Base-by-base conservation (phyloP, 1,139 yeast genomes). In the Wickerhamomyces sp. region DNA sequence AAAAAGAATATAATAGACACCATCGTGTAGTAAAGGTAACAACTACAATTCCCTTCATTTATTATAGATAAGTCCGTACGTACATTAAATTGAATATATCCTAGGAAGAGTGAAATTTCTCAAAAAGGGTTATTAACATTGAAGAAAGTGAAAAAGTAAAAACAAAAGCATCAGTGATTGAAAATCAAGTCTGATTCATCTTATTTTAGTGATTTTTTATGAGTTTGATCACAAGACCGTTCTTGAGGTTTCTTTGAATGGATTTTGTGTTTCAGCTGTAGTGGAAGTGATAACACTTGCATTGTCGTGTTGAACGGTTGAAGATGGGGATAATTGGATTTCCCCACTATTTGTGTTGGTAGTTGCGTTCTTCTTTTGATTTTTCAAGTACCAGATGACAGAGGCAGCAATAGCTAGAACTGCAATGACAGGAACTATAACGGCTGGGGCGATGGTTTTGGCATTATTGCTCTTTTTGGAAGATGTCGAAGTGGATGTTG, bases 391-490 rank as follows among this genome's bases (percentile, higher is more conserved):
- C 50, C 50, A 48, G 36, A 56, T 37, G 18, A 57, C 58, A 40
- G 37, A 44, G 26, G 34, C 40, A 5, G 54, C 60, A 40, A 57
- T 47, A 15, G 53, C 54, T 10, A 60, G 46, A 3, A 66, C 59
- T 5, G 59, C 69, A 18, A 68, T 61, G 13, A 70, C 63, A 27
- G 74, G 73, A 10, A 69, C 69, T n/a, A 67, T 62, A n/a, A 70
- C 72, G 13, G 73, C 73, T 43, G 73, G 72, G 7, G 67, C 72
- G 34, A 70, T 50, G 10, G 43, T 49, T 34, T 49, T 49, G 14
- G 58, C 54, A 1, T 56, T 55, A 39, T 39, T 33, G 26, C 10
- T 50, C 49, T 39, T 62, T 63, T 41, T 52, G 5, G 56, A 52
- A 3, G 59, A 49, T 26, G 52, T 37, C 23, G 39, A 37, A 36